Evolutionary conservation across 2,329 filamentous ascomycete species (phyloP).

Genomic region (Teratosphaeria pseudoeucalypti): DNA sequence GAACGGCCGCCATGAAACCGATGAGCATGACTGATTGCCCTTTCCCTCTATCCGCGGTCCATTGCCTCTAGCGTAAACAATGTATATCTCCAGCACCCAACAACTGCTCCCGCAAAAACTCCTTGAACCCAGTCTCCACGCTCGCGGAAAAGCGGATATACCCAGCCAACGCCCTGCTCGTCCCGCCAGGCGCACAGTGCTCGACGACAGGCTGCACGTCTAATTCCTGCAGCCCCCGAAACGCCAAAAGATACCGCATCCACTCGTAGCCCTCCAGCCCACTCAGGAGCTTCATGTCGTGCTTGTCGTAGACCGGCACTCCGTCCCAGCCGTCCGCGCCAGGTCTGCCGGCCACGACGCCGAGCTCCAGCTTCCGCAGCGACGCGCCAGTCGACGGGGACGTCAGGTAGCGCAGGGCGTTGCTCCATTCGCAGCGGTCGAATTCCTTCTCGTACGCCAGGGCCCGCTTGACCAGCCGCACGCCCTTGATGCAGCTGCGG

Average conservation of each 20-base stretch:
- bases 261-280: slow-evolving; percentile 45
- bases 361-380: slow-evolving; percentile 35
- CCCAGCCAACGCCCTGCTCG: slow-evolving; percentile 45
- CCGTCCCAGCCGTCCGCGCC: slow-evolving; percentile 38
- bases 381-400: slow-evolving; percentile 16
- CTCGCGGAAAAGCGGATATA: slow-evolving; percentile 52
- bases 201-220: slow-evolving; percentile 45
- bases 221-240: slow-evolving; percentile 41
- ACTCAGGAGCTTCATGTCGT: slow-evolving; percentile 38
- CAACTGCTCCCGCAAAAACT: slow-evolving; percentile 36
- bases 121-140: slow-evolving; percentile 45
- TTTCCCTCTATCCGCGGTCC: background rate
- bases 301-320: slow-evolving; percentile 35
- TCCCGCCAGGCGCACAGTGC: slow-evolving; percentile 41
- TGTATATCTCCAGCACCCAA: background rate
- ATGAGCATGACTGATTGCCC: background rate
- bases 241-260: slow-evolving; percentile 44
- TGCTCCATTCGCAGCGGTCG: slow-evolving; percentile 45
- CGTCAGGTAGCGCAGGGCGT: slow-evolving; percentile 41
- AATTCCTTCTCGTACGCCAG: slow-evolving; percentile 45
- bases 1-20: no score
- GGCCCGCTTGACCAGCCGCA: slow-evolving; percentile 47
- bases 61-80: background rate
- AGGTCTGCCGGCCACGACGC: slow-evolving; percentile 46
- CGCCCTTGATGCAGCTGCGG: slow-evolving; percentile 37